Base-by-base conservation (phyloP, 2,329 filamentous ascomycete genomes). In the Hypoxylon sp. region DNA sequence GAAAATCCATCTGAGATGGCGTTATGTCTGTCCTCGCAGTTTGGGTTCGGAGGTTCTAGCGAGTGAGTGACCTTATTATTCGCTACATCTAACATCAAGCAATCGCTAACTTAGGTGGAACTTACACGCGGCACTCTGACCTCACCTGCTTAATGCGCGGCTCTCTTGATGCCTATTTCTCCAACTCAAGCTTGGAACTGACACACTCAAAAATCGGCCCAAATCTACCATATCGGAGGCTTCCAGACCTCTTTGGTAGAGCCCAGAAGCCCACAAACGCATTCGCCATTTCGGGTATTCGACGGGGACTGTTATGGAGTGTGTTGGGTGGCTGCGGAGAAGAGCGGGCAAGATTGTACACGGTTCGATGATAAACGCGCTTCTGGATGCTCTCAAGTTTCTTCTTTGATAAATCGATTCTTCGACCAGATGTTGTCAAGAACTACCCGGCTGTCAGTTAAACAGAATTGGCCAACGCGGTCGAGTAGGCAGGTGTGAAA, bases 201-300 rank as follows among this genome's bases (percentile, higher is more conserved):
- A 13, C 10, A 37, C 10, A 13, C 32, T 69, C 65, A 35, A 68
- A 68, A 27, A 70, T 57, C 19, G 68, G 54, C 7, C 68, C 62
- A 6, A 70, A 51, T 50, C 66, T 65, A n/a, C 47, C 58, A 24
- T 65, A 65, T 15, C 52, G 46, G 13, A 71, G 52, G 13, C 32
- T 24, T 24, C 64, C 32, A 37, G 44, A 39, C 27, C 51, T 56
- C 52, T 47, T 67, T 15, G 67, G 62, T 3, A 72, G 37, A 7
- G 67, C 63, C 64, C 64, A 72, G 50, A 72, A 66, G 3, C 69
- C 67, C 7, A 56, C 50, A 19, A 68, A 61, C 2, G 8, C 11
- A 5, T 55, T 51, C 2, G 65, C 56, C 3, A 10, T 35, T 27
- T 55, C n/a, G 1, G 63, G 56, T n/a, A 55, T 52, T 44, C 19